These are phyloP conservation scores for Eucalyptus globulus DNA, from an alignment of 345 rosid genomes.

Conservation along the genomic window DNA sequence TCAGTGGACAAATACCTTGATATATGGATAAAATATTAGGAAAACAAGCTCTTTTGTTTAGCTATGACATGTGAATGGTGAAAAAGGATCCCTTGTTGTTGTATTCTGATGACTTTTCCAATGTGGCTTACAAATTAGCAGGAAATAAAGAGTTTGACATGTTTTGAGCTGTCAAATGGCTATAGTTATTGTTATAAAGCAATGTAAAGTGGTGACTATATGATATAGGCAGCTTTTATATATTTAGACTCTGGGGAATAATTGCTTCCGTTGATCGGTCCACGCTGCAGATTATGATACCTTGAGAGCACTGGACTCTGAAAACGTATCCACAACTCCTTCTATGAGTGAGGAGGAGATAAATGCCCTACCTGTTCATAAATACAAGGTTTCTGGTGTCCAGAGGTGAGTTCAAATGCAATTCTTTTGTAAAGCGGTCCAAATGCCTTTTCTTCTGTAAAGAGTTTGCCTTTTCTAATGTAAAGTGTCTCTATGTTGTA, in stretches of 20 bases:
- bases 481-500: background rate
- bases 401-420: slow-evolving; percentile 19
- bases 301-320: slow-evolving; percentile 84
- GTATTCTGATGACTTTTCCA: background rate
- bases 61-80: background rate
- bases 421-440: background rate
- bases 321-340: slow-evolving; percentile 36
- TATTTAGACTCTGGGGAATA: background rate
- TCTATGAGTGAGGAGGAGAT: slow-evolving; percentile 98
- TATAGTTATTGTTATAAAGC: background rate
- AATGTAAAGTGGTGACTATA: background rate
- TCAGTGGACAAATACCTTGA: background rate
- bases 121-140: background rate
- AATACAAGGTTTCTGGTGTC: slow-evolving; percentile 44
- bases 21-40: background rate
- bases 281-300: slow-evolving; percentile 75
- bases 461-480: background rate
- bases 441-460: background rate
- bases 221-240: background rate
- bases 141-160: background rate
- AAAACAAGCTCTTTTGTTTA: background rate
- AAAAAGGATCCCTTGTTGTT: background rate
- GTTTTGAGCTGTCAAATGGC: background rate
- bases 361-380: slow-evolving; percentile 81
- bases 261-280: background rate